Percentiles rank a stretch among this genome's conserved stretches.
phyloP scores from a whole-genome alignment of 305 asterid genomes.

The Fraxinus baroniana region DNA sequence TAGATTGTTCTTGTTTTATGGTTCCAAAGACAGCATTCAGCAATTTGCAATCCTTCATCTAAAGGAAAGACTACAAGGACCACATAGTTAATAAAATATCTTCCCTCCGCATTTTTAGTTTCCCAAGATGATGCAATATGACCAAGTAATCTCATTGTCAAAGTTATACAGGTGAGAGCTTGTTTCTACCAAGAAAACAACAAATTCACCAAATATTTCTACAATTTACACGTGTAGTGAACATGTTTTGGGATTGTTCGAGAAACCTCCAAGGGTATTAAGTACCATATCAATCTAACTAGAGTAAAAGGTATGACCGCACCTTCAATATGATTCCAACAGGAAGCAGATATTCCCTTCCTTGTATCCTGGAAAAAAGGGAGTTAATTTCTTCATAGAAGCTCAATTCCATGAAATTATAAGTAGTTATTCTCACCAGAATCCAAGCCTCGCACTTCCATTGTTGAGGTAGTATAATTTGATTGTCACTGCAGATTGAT shows the following conservation, averaged over 20 bases:
- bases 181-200: background rate
- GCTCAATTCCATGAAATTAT: background rate
- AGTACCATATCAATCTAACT: constrained; percentile 19
- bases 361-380: constrained; percentile 68
- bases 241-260: constrained; percentile 6
- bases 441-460: constrained; percentile 98
- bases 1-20: background rate
- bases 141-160: constrained; percentile 6
- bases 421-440: constrained; percentile 65
- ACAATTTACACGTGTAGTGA: background rate
- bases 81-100: background rate
- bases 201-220: background rate
- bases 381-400: constrained; percentile 21
- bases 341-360: constrained; percentile 92
- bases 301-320: constrained; percentile 24
- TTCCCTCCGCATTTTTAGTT: background rate
- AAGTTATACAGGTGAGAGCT: constrained; percentile 8
- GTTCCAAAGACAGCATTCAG: background rate
- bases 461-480: constrained; percentile 77
- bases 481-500: constrained; percentile 73
- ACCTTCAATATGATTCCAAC: constrained; percentile 94
- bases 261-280: constrained; percentile 4
- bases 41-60: constrained; percentile 2
- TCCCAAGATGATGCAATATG: constrained; percentile 16
- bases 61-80: constrained; percentile 14